Evolutionary conservation across 1,284 basidiomycete species (phyloP).

Genomic region (Stereum hirsutum): DNA sequence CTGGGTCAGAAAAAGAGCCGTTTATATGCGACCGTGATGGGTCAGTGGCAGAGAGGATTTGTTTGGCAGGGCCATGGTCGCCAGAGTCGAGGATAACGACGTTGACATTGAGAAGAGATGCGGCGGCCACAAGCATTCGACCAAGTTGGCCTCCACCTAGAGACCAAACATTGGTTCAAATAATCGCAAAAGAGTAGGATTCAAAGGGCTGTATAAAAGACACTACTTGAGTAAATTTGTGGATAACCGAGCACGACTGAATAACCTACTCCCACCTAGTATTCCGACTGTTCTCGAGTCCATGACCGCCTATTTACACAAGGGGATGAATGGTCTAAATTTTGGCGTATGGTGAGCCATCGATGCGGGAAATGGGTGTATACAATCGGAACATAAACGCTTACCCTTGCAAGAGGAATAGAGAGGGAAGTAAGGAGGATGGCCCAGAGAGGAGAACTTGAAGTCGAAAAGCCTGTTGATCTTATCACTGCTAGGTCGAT

Average conservation of each 20-base stretch:
- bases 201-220: neutral
- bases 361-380: too few relatives aligned
- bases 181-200: neutral
- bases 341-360: too few relatives aligned
- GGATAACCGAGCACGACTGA: slow-evolving; percentile 6
- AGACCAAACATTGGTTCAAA: slow-evolving; percentile 4
- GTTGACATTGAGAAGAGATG: slow-evolving; percentile 81
- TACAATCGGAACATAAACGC: too few relatives aligned
- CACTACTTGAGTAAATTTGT: neutral
- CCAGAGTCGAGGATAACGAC: slow-evolving; percentile 88
- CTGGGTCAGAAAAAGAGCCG: slow-evolving; percentile 81
- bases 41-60: slow-evolving; percentile 56
- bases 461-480: too few relatives aligned
- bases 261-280: slow-evolving; percentile 50
- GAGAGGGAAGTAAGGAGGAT: too few relatives aligned
- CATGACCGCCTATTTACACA: too few relatives aligned
- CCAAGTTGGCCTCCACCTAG: slow-evolving; percentile 95
- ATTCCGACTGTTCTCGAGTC: slow-evolving; percentile 49
- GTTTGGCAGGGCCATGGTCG: slow-evolving; percentile 81
- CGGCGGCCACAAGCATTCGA: slow-evolving; percentile 92
- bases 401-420: too few relatives aligned
- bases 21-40: slow-evolving; percentile 64
- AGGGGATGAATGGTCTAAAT: too few relatives aligned
- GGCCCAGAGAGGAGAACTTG: too few relatives aligned
- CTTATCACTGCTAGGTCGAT: too few relatives aligned